Base-by-base conservation (phyloP, 257 asterid species). In the Echites panduratus region DNA sequence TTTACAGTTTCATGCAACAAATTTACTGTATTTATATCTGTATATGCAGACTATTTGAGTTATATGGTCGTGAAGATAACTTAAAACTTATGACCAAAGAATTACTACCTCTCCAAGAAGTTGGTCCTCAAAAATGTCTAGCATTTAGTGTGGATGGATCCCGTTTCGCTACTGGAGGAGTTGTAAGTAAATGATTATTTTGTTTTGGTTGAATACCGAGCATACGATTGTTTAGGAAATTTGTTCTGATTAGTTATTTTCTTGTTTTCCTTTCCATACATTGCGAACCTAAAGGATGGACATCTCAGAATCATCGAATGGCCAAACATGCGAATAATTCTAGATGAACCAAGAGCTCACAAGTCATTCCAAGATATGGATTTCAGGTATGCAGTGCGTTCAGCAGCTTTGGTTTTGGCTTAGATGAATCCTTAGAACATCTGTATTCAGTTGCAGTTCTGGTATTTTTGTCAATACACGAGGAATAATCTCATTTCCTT, bases 81-180 rank as follows among this genome's bases (percentile, higher is more conserved):
- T 76, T 89, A 22, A 84, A 77, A 64, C 84, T 92, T 56, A 71
- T 75, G 70, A 71, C 81, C 63, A 89, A 90, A 79, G 96, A 92
- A 67, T 84, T 85, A 32, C 82, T 83, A 74, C 92, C 85, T 53
- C 77, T 95, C 78, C 87, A 84, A 74, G 90, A 87, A 54, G 82
- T 90, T 83, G 89, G 96, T 59, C 86, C 79, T 43, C 99, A 92
- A 73, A 89, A 82, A 70, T 92, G 99, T 83, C 72, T 89, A 80
- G 96, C 90, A n/a, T 95, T 95, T 80, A 95, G 99, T 64, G 78
- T 85, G 53, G 99, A 95, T 76, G 98, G 99, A 70, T 92, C 98
- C 71, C 87, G 85, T 84, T 87, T 95, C 68, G 96, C 99, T 59
- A 76, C 91, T 67, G 99, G 99, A 59, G 99, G 99, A 83, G 80